phyloP scores from a whole-genome alignment of 1,139 yeast species.

The Taphrina deformans region DNA sequence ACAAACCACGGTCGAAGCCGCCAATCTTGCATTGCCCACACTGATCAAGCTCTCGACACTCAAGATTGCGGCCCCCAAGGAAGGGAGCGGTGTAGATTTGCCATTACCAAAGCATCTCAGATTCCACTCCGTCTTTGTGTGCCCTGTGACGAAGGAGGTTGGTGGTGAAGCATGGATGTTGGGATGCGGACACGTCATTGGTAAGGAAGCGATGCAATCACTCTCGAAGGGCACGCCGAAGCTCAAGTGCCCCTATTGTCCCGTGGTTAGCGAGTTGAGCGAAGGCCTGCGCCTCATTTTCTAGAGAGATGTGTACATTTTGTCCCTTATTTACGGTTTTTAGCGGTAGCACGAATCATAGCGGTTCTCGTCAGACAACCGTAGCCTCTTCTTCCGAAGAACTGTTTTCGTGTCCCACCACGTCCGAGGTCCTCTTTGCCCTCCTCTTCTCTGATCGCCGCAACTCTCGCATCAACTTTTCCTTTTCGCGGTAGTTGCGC shows the following conservation, averaged over 20 bases:
- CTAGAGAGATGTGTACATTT: not conserved
- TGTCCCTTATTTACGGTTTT: not conserved
- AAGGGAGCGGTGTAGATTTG: conserved; percentile 50
- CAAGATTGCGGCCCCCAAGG: conserved; percentile 2
- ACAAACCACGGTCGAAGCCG: conserved; percentile 66
- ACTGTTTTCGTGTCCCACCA: not conserved
- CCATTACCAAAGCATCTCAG: conserved; percentile 54
- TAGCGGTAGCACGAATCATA: not conserved
- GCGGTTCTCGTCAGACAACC: too few species aligned
- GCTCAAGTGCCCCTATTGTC: conserved; percentile 70
- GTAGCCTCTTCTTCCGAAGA: conserved; percentile 3
- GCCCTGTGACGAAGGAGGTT: conserved; percentile 89
- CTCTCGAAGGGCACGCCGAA: conserved; percentile 24
- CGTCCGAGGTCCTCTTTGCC: not conserved
- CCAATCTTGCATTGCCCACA: conserved; percentile 69
- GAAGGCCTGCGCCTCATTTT: conserved; percentile 20
- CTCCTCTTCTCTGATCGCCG: not conserved
- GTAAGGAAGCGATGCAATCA: conserved; percentile 27
- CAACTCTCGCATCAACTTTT: not conserved
- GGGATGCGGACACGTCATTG: conserved; percentile 53
- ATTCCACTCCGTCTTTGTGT: conserved; percentile 83
- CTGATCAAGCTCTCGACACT: conserved; percentile 64
- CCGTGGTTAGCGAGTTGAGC: conserved; percentile 46
- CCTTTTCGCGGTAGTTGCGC: not conserved
- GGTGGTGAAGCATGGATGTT: conserved; percentile 57